phyloP scores from a whole-genome alignment of 2,329 filamentous ascomycete genomes.

The Lasiodiplodia sp. region DNA sequence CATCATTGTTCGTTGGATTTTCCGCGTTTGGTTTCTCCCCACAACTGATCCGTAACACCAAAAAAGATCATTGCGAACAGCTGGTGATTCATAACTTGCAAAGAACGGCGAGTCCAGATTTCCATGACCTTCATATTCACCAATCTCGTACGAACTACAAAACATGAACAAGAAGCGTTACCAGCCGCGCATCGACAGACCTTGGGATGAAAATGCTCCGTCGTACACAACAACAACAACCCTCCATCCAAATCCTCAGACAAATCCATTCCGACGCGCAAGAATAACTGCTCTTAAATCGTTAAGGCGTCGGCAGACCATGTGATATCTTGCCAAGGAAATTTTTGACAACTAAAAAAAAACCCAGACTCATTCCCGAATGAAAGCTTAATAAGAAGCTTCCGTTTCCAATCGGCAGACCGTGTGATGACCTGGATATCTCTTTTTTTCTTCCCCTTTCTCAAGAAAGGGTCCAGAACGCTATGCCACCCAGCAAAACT shows the following conservation, averaged over 20 bases:
- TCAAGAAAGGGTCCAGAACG: neutral
- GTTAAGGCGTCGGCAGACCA: conserved; percentile 6
- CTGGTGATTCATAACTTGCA: neutral
- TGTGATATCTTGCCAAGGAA: conserved; percentile 15
- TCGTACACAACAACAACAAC: neutral
- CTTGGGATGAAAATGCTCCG: conserved; percentile 22
- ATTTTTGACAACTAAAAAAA: neutral
- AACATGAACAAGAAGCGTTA: neutral
- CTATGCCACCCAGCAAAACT: neutral
- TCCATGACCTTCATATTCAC: neutral
- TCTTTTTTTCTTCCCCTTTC: neutral
- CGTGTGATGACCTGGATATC: conserved; percentile 27
- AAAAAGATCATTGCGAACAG: neutral
- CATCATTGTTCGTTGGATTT: neutral
- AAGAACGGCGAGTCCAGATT: neutral
- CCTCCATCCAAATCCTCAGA: neutral
- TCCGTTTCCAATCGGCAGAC: neutral
- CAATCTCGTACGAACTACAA: neutral
- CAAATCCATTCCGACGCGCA: conserved; percentile 17
- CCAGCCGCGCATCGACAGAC: conserved; percentile 20
- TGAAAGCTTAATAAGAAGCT: neutral
- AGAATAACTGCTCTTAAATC: neutral
- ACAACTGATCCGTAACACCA: neutral
- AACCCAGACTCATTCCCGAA: conserved; percentile 20
- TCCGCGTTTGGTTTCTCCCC: neutral